Percentiles rank a stretch among this genome's conserved stretches.
Conservation (phyloP, 2,329 filamentous ascomycete genomes). For the Ceratocystis huliohia region DNA sequence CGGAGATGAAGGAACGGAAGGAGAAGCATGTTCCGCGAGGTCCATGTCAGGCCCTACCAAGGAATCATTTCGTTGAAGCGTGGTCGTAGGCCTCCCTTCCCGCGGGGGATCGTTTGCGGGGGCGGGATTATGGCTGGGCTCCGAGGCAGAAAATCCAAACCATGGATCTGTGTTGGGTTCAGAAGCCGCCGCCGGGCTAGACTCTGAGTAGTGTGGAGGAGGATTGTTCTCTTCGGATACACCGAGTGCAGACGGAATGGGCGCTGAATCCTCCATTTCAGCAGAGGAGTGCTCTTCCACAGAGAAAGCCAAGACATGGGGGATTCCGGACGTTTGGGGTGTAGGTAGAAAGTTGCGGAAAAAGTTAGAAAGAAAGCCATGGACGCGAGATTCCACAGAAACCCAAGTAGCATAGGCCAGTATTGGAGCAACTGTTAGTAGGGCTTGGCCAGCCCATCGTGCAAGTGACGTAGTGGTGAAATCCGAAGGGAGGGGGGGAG, state of each 20-base stretch:
- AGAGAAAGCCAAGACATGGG: too few species aligned
- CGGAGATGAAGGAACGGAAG: background rate
- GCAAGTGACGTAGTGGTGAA: slow-evolving; percentile 31
- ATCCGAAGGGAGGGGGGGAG: slow-evolving; percentile 33
- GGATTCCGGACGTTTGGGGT: slow-evolving; percentile 1
- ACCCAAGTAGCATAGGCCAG: slow-evolving; percentile 35
- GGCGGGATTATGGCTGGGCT: background rate
- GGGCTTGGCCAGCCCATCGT: slow-evolving; percentile 33
- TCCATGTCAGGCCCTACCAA: background rate
- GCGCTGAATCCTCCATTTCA: background rate
- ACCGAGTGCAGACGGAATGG: background rate
- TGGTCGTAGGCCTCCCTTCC: background rate
- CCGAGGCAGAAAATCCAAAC: too few species aligned
- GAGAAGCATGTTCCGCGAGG: background rate
- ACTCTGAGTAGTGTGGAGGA: background rate
- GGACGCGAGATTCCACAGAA: slow-evolving; percentile 23
- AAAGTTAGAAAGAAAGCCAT: slow-evolving; percentile 1
- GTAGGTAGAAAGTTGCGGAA: slow-evolving; percentile 4
- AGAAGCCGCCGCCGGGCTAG: background rate
- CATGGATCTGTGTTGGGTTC: background rate
- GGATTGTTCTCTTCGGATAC: background rate
- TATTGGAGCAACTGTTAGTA: slow-evolving; percentile 37
- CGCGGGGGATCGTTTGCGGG: background rate
- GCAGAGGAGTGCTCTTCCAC: background rate
- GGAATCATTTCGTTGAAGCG: background rate